Conservation (phyloP, 1,139 yeast species). For the Blastobotrys apis region DNA sequence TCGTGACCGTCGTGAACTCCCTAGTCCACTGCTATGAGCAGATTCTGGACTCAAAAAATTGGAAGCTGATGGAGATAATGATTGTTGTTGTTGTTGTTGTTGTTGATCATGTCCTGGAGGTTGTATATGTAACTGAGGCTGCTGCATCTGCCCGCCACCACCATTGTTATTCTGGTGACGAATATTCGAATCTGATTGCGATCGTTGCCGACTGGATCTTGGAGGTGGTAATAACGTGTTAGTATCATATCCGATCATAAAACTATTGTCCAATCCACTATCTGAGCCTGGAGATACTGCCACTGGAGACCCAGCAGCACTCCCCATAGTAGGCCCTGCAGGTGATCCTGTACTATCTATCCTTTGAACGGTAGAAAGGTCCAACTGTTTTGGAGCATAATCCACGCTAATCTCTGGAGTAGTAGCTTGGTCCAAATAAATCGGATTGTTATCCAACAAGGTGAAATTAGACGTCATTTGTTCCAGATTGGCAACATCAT, state of each 20-base stretch:
- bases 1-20: constrained; percentile 17
- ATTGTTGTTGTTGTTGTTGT: constrained; percentile 7
- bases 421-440: constrained; percentile 10
- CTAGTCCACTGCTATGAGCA: constrained; percentile 5
- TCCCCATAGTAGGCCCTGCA: background rate
- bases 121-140: background rate
- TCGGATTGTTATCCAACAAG: constrained; percentile 16
- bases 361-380: background rate
- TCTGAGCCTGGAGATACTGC: constrained; percentile 2
- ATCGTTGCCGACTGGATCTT: constrained; percentile 19
- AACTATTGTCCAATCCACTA: background rate
- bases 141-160: background rate
- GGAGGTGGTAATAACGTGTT: constrained; percentile 18
- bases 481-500: constrained; percentile 19
- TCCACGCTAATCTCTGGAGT: constrained; percentile 16
- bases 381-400: constrained; percentile 10
- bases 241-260: constrained; percentile 6
- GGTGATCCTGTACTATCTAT: background rate
- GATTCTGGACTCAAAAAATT: constrained; percentile 16
- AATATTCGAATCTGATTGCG: constrained; percentile 25
- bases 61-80: constrained; percentile 8
- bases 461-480: constrained; percentile 24
- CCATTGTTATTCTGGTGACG: background rate
- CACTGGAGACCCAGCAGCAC: constrained; percentile 1
- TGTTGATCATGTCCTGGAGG: constrained; percentile 11